Evolutionary conservation across 768 basidiomycete species (phyloP).

Genomic region (Macrolepiota fuliginosa): DNA sequence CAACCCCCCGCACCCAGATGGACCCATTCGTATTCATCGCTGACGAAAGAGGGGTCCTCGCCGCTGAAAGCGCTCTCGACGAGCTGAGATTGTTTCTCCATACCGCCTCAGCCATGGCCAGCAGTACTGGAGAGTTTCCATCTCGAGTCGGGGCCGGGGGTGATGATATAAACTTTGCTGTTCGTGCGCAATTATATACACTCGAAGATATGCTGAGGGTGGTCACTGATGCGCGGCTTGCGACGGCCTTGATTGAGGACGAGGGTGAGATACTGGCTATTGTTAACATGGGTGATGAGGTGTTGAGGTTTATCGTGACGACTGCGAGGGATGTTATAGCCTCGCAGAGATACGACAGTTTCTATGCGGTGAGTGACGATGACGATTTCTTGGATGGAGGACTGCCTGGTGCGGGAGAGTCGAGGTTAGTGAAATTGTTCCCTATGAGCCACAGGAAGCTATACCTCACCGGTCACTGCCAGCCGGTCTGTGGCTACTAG

Average conservation of each 20-base stretch:
- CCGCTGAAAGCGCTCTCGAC: slow-evolving; percentile 1
- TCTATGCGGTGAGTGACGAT: background rate
- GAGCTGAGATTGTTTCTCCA: background rate
- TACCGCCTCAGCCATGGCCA: background rate
- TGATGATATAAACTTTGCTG: background rate
- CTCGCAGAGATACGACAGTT: background rate
- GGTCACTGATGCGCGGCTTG: slow-evolving; percentile 1
- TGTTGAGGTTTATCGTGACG: slow-evolving; percentile 4
- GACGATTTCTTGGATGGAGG: background rate
- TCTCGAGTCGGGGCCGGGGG: background rate
- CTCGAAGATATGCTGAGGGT: slow-evolving; percentile 9
- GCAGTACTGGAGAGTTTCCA: background rate
- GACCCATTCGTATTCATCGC: slow-evolving; percentile 3
- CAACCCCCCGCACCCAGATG: background rate
- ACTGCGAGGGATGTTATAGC: slow-evolving; percentile 1
- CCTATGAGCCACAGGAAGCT: background rate
- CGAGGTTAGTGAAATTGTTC: background rate
- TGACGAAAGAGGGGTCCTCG: slow-evolving; percentile 2
- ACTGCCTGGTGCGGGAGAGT: background rate
- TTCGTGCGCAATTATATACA: slow-evolving; percentile 2
- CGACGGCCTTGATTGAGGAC: slow-evolving; percentile 4
- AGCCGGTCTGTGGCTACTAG: background rate
- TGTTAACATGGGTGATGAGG: background rate
- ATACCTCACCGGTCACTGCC: background rate
- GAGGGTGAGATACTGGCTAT: background rate